These are phyloP conservation scores for Kappamyces sp. DNA, from an alignment of 192 early-diverging fungal genomes.

Conservation along the genomic window DNA sequence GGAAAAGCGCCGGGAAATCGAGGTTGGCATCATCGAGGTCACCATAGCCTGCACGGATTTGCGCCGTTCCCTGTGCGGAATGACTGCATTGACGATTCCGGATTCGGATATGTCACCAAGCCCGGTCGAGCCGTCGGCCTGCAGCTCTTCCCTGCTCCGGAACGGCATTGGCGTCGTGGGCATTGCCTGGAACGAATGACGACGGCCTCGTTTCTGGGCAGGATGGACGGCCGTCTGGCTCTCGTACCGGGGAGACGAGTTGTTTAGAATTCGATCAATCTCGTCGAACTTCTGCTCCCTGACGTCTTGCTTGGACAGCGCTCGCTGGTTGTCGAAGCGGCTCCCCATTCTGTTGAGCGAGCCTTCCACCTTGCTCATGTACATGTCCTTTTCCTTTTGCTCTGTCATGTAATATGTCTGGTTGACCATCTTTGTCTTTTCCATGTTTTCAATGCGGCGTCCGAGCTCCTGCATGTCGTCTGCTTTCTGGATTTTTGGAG, in stretches of 20 bases:
- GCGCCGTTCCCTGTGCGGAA: no score
- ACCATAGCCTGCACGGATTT: no score
- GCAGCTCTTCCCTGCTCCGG: no score
- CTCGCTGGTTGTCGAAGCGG: background rate
- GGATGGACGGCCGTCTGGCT: conserved; percentile 5
- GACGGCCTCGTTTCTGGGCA: no score
- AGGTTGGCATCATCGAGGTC: no score
- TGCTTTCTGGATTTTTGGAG: background rate
- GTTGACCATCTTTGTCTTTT: background rate
- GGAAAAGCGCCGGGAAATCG: no score
- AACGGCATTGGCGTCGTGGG: no score
- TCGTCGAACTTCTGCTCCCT: no score
- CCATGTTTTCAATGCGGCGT: background rate
- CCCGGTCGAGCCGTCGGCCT: no score
- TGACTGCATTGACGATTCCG: no score
- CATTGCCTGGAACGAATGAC: no score
- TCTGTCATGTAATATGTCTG: conserved; percentile 2
- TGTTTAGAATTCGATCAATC: background rate
- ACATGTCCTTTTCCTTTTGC: background rate
- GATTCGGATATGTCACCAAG: no score
- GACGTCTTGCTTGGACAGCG: conserved; percentile 2
- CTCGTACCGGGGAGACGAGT: background rate
- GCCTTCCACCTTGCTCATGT: background rate
- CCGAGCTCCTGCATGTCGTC: background rate
- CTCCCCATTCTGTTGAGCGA: background rate